These are phyloP conservation scores for Penicillium freii DNA, from an alignment of 2,329 filamentous ascomycete genomes.

Conservation along the genomic window DNA sequence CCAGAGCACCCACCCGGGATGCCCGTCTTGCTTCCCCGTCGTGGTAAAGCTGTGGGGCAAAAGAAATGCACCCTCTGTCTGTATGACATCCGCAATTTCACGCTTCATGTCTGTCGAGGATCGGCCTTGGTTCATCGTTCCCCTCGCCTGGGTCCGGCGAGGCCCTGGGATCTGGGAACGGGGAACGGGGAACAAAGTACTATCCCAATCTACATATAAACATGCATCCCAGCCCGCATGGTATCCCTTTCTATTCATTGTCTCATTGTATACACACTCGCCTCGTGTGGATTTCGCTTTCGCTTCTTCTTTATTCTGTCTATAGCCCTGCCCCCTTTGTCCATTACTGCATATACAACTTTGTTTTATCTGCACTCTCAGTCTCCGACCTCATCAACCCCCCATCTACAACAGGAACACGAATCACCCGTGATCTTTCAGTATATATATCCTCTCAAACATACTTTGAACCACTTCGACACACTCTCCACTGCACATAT, in stretches of 20 bases:
- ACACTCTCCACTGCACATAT: conserved; percentile 12
- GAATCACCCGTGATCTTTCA: conserved; percentile 2
- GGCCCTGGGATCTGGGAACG: conserved; percentile 2
- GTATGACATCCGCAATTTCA: conserved; percentile 27
- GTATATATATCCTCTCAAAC: conserved; percentile 20
- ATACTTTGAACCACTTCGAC: conserved; percentile 6
- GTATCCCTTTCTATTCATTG: conserved; percentile 21
- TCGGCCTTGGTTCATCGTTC: conserved; percentile 24
- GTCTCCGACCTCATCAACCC: conserved; percentile 2
- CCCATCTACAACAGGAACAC: conserved; percentile 8
- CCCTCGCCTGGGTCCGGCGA: conserved; percentile 26
- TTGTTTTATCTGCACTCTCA: conserved; percentile 8
- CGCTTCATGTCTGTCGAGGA: conserved; percentile 21
- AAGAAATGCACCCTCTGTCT: conserved; percentile 20
- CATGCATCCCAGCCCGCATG: conserved; percentile 31
- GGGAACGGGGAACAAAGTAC: conserved; percentile 12
- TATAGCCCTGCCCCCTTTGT: conserved; percentile 12
- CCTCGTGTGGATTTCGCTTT: conserved; percentile 26
- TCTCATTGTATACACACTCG: conserved; percentile 24
- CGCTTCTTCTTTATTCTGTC: conserved; percentile 17
- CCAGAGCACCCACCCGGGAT: conserved; percentile 20
- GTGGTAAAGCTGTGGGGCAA: conserved; percentile 17
- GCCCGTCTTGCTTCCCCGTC: conserved; percentile 21
- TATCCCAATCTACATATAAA: conserved; percentile 33
- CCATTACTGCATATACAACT: conserved; percentile 23